These are phyloP conservation scores for Gnetum montanum DNA, from an alignment of 75 land plant genomes.

Conservation along the genomic window DNA sequence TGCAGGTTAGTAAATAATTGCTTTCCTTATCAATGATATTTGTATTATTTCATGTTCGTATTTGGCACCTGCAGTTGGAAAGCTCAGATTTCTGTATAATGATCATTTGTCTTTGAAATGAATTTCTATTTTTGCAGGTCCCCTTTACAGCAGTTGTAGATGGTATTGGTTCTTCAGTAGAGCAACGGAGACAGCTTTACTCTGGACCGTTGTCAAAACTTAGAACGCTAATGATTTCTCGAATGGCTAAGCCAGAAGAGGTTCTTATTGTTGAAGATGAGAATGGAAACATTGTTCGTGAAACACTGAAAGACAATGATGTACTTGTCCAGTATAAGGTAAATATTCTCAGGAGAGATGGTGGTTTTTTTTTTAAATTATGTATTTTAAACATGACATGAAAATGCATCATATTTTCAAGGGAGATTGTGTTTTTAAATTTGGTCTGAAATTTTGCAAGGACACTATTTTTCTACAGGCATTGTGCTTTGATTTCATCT, in stretches of 20 bases:
- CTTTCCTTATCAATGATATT: neutral
- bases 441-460: too few species aligned
- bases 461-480: too few species aligned
- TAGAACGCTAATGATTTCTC: slow-evolving; percentile 86
- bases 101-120: too few species aligned
- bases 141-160: slow-evolving; percentile 63
- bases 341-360: too few species aligned
- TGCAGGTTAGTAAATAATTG: slow-evolving; percentile 51
- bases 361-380: too few species aligned
- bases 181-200: slow-evolving; percentile 74
- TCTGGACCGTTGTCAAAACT: slow-evolving; percentile 79
- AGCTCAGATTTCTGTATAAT: too few species aligned
- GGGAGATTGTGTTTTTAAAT: too few species aligned
- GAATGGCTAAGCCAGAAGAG: slow-evolving; percentile 99
- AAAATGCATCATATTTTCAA: too few species aligned
- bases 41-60: neutral
- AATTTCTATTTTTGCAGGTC: too few species aligned
- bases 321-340: slow-evolving; percentile 99
- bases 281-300: slow-evolving; percentile 99
- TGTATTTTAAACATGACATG: too few species aligned
- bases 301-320: slow-evolving; percentile 99
- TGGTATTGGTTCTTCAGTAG: slow-evolving; percentile 57
- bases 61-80: too few species aligned
- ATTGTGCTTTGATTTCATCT: too few species aligned
- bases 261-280: slow-evolving; percentile 99